Evolutionary conservation across 495 filamentous ascomycete genomes (phyloP), one percentile per base, ranked within the genome.

Genomic region (Penicillium alfredii): DNA sequence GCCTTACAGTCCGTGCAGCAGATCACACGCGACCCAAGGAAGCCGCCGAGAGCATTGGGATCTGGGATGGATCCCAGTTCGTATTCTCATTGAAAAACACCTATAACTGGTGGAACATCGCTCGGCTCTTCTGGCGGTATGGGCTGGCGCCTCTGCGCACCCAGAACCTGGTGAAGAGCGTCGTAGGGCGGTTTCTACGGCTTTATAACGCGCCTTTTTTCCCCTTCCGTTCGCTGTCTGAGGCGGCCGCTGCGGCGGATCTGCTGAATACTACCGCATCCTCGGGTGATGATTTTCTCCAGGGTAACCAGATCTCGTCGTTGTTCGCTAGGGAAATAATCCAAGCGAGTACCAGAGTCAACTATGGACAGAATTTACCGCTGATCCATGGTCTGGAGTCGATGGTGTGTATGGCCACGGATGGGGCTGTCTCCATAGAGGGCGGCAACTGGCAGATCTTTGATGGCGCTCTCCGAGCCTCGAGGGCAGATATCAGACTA

Each of bases 401-500:
- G 0, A 90, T 96, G 82, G 92, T 95, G 10, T 82, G 86, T 53
- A 86, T 97, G 86, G 85, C 89, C 1, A 80, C 88, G 0, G 83
- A 92, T 32, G 86, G 87, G 4, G 86, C 89, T 0, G 77, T 88
- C 48, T 61, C 80, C 4, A 73, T 98, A 5, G 61, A 77, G 6
- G 88, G 89, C 2, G 92, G 92, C 2, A 99, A 99, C 50, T 99
- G 88, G 90, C 81, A 78, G 54, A 96, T 97, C 26, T 99, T 99
- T 51, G 73, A 78, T 2, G 68, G 74, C 6, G 95, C 94, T 84
- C 62, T 87, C 8, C 67, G 78, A 22, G 61, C 67, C 4, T 76
- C 86, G 6, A 57, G 64, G 1, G 82, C 84, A 1, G 55, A 71
- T 4, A 35, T 87, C 4, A 57, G 60, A 3, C 61, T 93, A n/a